Percentiles rank a stretch among this genome's conserved stretches.
phyloP scores from a whole-genome alignment of 2,329 filamentous ascomycete genomes.

The Eurotiales sp. region DNA sequence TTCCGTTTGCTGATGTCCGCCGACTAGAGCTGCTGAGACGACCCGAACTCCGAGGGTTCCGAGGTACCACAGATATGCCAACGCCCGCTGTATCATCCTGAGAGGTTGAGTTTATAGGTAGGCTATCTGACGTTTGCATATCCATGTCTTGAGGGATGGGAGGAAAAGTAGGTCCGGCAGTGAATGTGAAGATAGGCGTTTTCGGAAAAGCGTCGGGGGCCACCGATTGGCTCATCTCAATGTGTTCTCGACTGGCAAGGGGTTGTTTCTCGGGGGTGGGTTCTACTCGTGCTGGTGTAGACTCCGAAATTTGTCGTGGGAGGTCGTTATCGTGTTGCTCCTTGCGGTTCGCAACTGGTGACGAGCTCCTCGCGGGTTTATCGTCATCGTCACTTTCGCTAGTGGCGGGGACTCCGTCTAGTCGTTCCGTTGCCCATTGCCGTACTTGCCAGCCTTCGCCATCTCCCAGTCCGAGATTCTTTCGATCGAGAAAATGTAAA shows the following conservation, averaged over 20 bases:
- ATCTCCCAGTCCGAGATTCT: constrained; percentile 72
- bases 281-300: constrained; percentile 3
- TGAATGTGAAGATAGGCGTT: constrained; percentile 42
- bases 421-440: constrained; percentile 55
- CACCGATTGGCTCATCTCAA: constrained; percentile 16
- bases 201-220: constrained; percentile 25
- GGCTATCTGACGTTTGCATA: constrained; percentile 40
- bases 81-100: constrained; percentile 26
- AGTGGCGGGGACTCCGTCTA: constrained; percentile 37
- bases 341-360: constrained; percentile 32
- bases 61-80: constrained; percentile 41
- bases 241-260: constrained; percentile 17
- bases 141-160: constrained; percentile 38
- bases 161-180: constrained; percentile 39
- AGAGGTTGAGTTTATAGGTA: constrained; percentile 20
- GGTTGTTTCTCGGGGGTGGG: constrained; percentile 5
- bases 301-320: constrained; percentile 18
- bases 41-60: constrained; percentile 37
- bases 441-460: constrained; percentile 69
- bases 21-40: constrained; percentile 37
- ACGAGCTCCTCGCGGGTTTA: constrained; percentile 35
- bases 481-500: constrained; percentile 76
- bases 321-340: constrained; percentile 25
- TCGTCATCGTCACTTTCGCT: constrained; percentile 47
- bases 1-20: constrained; percentile 34